Conservation (phyloP, 2,329 filamentous ascomycete genomes). For the Hymenoscyphus linearis region DNA sequence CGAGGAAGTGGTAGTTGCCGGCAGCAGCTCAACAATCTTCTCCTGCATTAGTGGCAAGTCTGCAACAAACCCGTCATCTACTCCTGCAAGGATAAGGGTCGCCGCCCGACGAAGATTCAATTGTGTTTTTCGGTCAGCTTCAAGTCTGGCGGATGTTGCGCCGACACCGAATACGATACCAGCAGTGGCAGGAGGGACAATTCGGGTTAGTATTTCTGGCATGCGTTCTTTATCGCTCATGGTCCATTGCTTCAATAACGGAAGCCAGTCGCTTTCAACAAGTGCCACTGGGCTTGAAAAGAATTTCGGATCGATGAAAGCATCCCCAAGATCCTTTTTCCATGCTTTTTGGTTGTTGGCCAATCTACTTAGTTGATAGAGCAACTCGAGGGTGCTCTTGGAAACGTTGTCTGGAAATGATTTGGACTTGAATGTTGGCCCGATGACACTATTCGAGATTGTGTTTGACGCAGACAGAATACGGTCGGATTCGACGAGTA, state of each 20-base stretch:
- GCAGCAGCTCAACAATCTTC: constrained; percentile 80
- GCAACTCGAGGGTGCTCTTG: constrained; percentile 61
- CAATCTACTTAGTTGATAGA: constrained; percentile 72
- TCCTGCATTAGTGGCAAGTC: constrained; percentile 71
- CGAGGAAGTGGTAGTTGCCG: constrained; percentile 79
- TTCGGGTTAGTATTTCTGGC: constrained; percentile 70
- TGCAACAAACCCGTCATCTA: constrained; percentile 71
- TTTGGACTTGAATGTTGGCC: constrained; percentile 76
- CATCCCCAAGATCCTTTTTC: constrained; percentile 88
- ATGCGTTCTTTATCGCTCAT: constrained; percentile 84
- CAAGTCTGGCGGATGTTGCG: constrained; percentile 85
- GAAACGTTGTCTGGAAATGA: constrained; percentile 82
- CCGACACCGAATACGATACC: constrained; percentile 99
- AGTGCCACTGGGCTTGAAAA: constrained; percentile 65
- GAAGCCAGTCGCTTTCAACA: constrained; percentile 72
- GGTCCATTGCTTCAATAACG: constrained; percentile 77
- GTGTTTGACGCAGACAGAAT: constrained; percentile 70
- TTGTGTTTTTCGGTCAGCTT: constrained; percentile 90
- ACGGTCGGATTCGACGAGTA: constrained; percentile 81
- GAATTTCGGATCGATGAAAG: constrained; percentile 85
- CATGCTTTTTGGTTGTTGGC: constrained; percentile 80
- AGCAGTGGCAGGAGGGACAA: constrained; percentile 82
- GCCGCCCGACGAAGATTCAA: constrained; percentile 80
- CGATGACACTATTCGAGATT: constrained; percentile 79
- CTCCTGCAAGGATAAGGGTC: constrained; percentile 70